Percentiles rank a stretch among this genome's conserved stretches.
phyloP scores from a whole-genome alignment of 2,329 filamentous ascomycete genomes.

The Chaetothyriales sp. region DNA sequence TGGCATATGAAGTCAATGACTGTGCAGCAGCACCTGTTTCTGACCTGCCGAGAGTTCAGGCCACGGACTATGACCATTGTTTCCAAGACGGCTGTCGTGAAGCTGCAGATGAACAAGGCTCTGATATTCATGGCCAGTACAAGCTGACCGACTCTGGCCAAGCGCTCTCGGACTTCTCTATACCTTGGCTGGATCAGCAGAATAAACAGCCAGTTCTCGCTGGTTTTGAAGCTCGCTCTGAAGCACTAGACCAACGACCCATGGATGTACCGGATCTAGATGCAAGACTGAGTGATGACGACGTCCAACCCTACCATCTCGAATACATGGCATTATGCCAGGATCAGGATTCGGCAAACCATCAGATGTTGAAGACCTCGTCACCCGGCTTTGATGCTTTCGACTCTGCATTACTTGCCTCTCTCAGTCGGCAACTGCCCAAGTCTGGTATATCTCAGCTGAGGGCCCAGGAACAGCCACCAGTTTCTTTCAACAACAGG shows the following conservation, averaged over 20 bases:
- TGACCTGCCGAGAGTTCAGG: neutral
- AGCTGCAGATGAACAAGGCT: neutral
- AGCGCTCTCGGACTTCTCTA: neutral
- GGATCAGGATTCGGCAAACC: neutral
- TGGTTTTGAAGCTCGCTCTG: too few relatives aligned
- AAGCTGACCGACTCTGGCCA: neutral
- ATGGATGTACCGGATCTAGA: neutral
- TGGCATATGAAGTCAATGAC: neutral
- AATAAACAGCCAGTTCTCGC: too few relatives aligned
- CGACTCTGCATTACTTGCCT: constrained; percentile 1
- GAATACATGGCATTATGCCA: neutral
- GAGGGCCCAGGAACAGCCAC: too few relatives aligned
- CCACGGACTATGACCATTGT: neutral
- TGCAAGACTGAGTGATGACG: neutral
- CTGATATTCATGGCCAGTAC: neutral
- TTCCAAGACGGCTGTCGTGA: neutral
- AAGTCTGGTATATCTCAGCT: too few relatives aligned
- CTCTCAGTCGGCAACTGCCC: neutral
- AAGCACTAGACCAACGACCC: neutral
- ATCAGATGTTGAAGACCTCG: neutral
- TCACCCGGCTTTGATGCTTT: constrained; percentile 1
- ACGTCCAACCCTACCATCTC: neutral
- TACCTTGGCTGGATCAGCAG: neutral
- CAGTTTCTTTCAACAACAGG: neutral
- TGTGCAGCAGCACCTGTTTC: neutral